Evolutionary conservation across 768 basidiomycete species (phyloP), one percentile per base, ranked within the genome.

Genomic region (Phylloporus arenicola): DNA sequence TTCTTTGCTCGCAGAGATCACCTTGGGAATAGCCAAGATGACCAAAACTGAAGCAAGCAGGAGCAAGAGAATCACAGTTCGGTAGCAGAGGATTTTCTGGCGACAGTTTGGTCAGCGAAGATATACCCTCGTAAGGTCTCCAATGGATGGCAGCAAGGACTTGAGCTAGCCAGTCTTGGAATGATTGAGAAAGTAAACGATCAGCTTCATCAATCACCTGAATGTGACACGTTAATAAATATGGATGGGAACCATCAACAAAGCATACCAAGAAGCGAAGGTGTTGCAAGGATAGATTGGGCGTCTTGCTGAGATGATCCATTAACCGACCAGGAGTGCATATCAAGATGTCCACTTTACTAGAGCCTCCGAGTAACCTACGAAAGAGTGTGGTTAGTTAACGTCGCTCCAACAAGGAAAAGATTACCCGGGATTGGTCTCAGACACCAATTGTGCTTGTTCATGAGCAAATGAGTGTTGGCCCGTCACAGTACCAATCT

Each of bases 201-300:
- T 99, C 96, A 0, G 96, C 96, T 70, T 99, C 96, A 66, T 99
- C 96, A 49, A 99, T 91, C 25, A 98, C 84, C 92, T 95, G 51
- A 10, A 24, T 22, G 30, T 1, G 4, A 25, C 7, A 2, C 29
- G n/a, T 45, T 57, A n/a, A 48, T 29, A 24, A 19, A 24, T 13
- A 30, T 38, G 10, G 20, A 43, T 34, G 27, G 6, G 14, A 43
- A 13, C 3, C 19, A 48, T 24, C 17, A 29, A 34, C 19, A 19
- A 25, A n/a, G 27, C 85, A 24, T 61, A 92, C 95, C 52, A 98
- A 72, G 68, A 92, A 98, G n/a, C 94, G 85, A 7, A 99, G 76
- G 67, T 98, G 93, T 60, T 96, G 93, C 27, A 98, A 69, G 2
- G 91, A 86, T 65, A 97, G 96, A 56, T 92, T 92, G 0, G 80